Evolutionary conservation across 495 filamentous ascomycete genomes (phyloP), one percentile per base, ranked within the genome.

Genomic region (Neurospora sp.): DNA sequence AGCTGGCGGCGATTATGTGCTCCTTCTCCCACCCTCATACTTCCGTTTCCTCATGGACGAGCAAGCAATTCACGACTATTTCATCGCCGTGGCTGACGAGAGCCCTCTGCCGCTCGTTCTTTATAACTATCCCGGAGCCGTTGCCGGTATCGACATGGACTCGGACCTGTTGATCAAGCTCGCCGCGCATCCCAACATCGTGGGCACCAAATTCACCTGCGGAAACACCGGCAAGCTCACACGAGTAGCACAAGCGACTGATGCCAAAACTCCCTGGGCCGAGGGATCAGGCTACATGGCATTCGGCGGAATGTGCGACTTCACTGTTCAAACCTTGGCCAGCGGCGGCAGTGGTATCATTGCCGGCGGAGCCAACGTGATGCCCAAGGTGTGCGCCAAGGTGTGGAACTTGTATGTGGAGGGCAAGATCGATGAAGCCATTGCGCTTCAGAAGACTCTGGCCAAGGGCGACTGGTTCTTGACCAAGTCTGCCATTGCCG

Each of bases 141-240:
- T 96, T 6, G 89, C 92, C n/a, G 93, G 93, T 38, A 93, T 97
- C 77, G 93, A 96, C 79, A 92, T 97, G 91, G 93, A 95, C 85
- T 93, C 90, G 41, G 93, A 97, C 78, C 87, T 96, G 69, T 88
- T 96, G 75, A 93, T 96, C 80, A 88, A 86, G 78, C 88, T 97
- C 53, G 92, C 91, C 27, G 82, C 90, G 74, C 93, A 96, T 79
- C 90, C 91, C 69, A 96, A 97, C 80, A 91, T 97, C 76, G 84
- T 93, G 72, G 93, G 93, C 69, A 94, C 93, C 68, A 96, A 96
- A 80, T 97, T 97, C 86, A 96, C 93, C 27, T 95, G 93, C 77
- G 93, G 92, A 65, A 94, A 92, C 82, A 96, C 93, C 1, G 93
- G 93, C 68, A 97, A 96, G 83, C 84, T 97, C 72, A 93, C 93